Conservation (phyloP, 352 stramenopile species). For the Elongisporangium undulatum region DNA sequence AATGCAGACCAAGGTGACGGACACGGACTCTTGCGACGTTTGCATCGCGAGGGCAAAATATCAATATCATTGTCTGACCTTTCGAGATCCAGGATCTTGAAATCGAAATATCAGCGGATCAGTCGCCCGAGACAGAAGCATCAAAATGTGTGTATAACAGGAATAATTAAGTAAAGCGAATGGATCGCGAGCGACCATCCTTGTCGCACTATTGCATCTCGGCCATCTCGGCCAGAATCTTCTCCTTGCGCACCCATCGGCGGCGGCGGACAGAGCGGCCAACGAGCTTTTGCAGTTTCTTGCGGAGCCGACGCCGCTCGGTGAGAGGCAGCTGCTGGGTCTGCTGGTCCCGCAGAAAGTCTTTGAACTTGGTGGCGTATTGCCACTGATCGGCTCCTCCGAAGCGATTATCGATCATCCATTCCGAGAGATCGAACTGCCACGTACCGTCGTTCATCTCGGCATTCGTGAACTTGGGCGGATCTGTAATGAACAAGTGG, state of each 20-base stretch:
- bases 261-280: slow-evolving; percentile 72
- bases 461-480: slow-evolving; percentile 71
- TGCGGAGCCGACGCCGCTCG: slow-evolving; percentile 63
- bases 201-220: slow-evolving; percentile 9
- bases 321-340: slow-evolving; percentile 35
- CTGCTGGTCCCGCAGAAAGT: slow-evolving; percentile 68
- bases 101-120: too few relatives aligned
- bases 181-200: neutral
- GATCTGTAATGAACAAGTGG: slow-evolving; percentile 73
- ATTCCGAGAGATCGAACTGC: slow-evolving; percentile 63
- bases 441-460: slow-evolving; percentile 61
- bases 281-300: slow-evolving; percentile 81
- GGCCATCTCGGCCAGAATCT: slow-evolving; percentile 44
- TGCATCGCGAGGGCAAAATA: too few relatives aligned
- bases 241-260: slow-evolving; percentile 77
- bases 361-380: slow-evolving; percentile 83
- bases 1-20: too few relatives aligned
- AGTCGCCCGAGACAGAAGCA: neutral
- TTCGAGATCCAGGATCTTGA: too few relatives aligned
- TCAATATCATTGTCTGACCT: too few relatives aligned
- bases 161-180: neutral
- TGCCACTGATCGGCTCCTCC: slow-evolving; percentile 78
- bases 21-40: too few relatives aligned
- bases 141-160: neutral
- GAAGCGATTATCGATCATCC: slow-evolving; percentile 73